Evolutionary conservation across 441 rosid genomes (phyloP), one percentile per base, ranked within the genome.

Genomic region (Populus hybrid): DNA sequence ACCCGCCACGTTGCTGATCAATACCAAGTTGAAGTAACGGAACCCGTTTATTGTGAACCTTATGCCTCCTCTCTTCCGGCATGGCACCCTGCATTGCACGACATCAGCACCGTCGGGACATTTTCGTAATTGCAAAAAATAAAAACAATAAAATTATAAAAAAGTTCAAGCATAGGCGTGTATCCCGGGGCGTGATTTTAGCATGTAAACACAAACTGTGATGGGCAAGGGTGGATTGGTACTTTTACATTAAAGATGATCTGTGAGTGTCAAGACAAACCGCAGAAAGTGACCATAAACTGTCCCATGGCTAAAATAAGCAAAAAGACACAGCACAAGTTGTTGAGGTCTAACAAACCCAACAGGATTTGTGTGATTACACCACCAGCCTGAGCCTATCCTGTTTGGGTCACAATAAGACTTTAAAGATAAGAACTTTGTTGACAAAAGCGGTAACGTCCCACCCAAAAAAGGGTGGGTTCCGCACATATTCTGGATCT

Each of bases 31-130:
- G 82, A 89, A 89, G 89, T 89, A 91, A 46, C 91, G 91, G 89
- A 89, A 89, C 5, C 95, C 95, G 85, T 91, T 91, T 38, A 91
- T 86, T 2, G 91, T 87, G 84, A 88, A 91, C 83, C 95, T 81
- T 30, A 91, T 88, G 28, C 95, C 95, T 28, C 95, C 95, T 71
- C 59, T 78, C 84, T 84, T 91, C 61, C 90, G 82, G 93, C 95
- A 91, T 8, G 95, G 91, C 79, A 88, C 91, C 64, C 95, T 91
- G 86, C 70, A 63, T 78, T 19, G 73, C 76, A 21, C 66, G 38
- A 36, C 1, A 0, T 0, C 3, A 1, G 23, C 24, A 7, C 6
- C 0, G 2, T 74, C 2, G 73, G 75, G 83, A 23, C 81, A 83
- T 0, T 73, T 46, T 35, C 0, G 85, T 79, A 78, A 76, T 38